These are phyloP conservation scores for Eimeria maxima DNA, from an alignment of 169 alveolate species.

Conservation along the genomic window DNA sequence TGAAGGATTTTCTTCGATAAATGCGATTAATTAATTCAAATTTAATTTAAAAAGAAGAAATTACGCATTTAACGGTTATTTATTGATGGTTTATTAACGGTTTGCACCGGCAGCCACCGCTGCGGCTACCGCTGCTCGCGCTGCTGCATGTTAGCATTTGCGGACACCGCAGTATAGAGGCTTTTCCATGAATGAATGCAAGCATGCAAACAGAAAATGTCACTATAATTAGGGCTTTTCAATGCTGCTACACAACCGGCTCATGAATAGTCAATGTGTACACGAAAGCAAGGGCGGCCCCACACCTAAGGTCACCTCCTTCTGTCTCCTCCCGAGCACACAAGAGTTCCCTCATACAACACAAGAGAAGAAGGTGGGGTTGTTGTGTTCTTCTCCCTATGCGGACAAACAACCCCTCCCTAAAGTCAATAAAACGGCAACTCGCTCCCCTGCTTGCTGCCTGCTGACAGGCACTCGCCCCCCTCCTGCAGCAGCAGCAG, in stretches of 20 bases:
- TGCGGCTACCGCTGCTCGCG: not conserved
- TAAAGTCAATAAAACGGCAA: not conserved
- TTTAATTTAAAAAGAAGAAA: not conserved
- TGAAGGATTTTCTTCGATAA: not conserved
- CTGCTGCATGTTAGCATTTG: not conserved
- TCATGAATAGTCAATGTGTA: not conserved
- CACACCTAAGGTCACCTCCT: conserved; percentile 19
- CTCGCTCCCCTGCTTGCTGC: not conserved
- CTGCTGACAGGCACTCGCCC: too few relatives aligned
- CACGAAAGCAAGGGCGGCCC: conserved; percentile 15
- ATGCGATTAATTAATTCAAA: not conserved
- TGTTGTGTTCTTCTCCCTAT: not conserved
- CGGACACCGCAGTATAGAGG: not conserved
- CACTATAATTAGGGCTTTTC: not conserved
- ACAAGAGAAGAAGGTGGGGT: not conserved
- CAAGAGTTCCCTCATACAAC: not conserved
- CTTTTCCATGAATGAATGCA: not conserved
- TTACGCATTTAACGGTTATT: not conserved
- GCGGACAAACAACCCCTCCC: not conserved
- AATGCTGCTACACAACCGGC: not conserved
- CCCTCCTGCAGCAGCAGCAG: too few relatives aligned
- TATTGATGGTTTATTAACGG: not conserved
- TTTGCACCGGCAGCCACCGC: not conserved
- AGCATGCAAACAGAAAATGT: not conserved
- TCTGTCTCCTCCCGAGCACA: too few relatives aligned